Conservation (phyloP, 2,329 filamentous ascomycete genomes). For the Claviceps sp. region DNA sequence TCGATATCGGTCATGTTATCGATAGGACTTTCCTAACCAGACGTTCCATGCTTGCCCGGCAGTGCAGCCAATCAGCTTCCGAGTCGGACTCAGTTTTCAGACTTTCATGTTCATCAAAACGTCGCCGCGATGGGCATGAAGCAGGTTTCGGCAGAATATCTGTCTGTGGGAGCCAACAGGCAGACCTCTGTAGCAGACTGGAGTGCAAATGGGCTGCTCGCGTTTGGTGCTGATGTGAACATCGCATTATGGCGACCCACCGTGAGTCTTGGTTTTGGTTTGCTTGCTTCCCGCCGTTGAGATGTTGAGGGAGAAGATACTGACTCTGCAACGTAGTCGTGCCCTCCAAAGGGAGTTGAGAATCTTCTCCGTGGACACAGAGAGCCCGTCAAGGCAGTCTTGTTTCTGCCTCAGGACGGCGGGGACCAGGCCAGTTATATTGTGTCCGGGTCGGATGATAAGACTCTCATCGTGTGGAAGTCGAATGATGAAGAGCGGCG, state of each 20-base stretch:
- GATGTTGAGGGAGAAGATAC: background rate
- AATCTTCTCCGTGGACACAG: slow-evolving; percentile 61
- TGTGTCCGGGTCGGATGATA: slow-evolving; percentile 71
- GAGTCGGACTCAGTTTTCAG: slow-evolving; percentile 21
- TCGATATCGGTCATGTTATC: background rate
- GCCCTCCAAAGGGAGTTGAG: slow-evolving; percentile 42
- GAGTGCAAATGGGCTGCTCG: slow-evolving; percentile 59
- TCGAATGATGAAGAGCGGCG: slow-evolving; percentile 12
- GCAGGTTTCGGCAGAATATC: slow-evolving; percentile 31
- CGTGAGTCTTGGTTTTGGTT: slow-evolving; percentile 34
- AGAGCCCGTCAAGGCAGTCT: slow-evolving; percentile 69
- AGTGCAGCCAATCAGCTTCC: slow-evolving; percentile 23
- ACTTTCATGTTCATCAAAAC: slow-evolving; percentile 9
- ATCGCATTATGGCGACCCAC: slow-evolving; percentile 76
- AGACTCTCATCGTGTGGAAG: slow-evolving; percentile 61
- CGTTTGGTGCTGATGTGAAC: slow-evolving; percentile 80
- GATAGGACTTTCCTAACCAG: slow-evolving; percentile 1
- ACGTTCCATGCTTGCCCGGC: too few relatives aligned
- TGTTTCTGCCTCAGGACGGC: slow-evolving; percentile 48
- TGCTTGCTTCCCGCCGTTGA: background rate
- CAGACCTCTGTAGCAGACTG: slow-evolving; percentile 86
- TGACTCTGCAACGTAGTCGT: slow-evolving; percentile 15
- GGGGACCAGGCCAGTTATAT: slow-evolving; percentile 41
- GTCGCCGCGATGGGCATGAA: slow-evolving; percentile 15
- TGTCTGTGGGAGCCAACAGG: slow-evolving; percentile 78